A percentile compares a stretch with the other conserved stretches of the same genome.
phyloP scores from a whole-genome alignment of 2,329 filamentous ascomycete genomes.

The Botrytis aclada region DNA sequence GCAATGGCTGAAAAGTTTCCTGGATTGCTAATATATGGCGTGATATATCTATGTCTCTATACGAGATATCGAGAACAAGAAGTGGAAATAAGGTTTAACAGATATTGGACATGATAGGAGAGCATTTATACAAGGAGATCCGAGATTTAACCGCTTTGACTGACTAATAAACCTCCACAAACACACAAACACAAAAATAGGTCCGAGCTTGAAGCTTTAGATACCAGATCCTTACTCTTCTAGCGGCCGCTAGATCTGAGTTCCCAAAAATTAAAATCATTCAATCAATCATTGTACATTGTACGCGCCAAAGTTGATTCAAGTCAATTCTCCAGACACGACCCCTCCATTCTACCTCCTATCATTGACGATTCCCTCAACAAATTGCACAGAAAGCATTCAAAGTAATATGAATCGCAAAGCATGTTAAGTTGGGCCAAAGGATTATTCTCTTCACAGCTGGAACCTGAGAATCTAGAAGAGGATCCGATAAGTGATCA shows the following conservation, averaged over 20 bases:
- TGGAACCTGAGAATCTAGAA: not conserved
- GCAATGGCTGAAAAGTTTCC: not conserved
- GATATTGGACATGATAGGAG: too few species aligned
- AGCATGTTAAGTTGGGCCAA: conserved; percentile 5
- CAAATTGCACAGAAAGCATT: not conserved
- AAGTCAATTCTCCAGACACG: not conserved
- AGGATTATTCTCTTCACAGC: conserved; percentile 6
- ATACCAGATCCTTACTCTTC: not conserved
- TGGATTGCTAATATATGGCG: too few species aligned
- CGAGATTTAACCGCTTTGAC: not conserved
- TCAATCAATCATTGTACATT: not conserved
- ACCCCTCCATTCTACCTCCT: not conserved
- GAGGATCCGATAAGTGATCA: not conserved
- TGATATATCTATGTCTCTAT: not conserved
- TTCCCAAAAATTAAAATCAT: conserved; percentile 12
- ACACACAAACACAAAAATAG: not conserved
- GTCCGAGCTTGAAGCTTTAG: not conserved
- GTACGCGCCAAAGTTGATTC: not conserved
- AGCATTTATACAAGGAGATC: too few species aligned
- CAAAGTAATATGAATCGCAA: not conserved
- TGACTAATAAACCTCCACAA: not conserved
- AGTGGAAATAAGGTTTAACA: too few species aligned
- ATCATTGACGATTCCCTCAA: not conserved
- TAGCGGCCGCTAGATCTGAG: conserved; percentile 10
- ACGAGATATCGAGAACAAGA: too few species aligned